Percentiles rank a stretch among this genome's conserved stretches.
These are phyloP conservation scores for Sporothrix mexicana DNA, from an alignment of 2,329 filamentous ascomycete genomes.

Conservation along the genomic window DNA sequence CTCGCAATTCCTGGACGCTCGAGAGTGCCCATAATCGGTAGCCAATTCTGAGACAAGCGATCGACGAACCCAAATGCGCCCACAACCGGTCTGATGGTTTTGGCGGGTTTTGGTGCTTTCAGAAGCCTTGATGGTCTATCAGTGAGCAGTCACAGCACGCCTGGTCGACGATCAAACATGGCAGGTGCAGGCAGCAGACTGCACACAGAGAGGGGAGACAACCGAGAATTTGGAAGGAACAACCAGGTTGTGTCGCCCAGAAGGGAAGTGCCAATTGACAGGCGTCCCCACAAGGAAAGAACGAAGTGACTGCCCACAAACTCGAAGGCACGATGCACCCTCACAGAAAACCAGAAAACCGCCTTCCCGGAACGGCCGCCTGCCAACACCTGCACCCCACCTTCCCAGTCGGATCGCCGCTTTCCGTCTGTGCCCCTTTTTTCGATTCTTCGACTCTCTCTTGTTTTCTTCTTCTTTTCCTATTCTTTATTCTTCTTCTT, in stretches of 20 bases:
- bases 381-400: neutral
- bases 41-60: slow-evolving; percentile 1
- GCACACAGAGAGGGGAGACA: neutral
- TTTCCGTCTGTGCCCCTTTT: slow-evolving; percentile 15
- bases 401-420: slow-evolving; percentile 17
- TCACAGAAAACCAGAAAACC: neutral
- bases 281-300: neutral
- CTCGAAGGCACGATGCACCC: neutral
- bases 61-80: slow-evolving; percentile 1
- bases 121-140: too few species aligned
- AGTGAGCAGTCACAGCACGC: neutral
- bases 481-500: neutral
- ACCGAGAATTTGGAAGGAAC: neutral
- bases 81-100: neutral
- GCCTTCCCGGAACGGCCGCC: slow-evolving; percentile 16
- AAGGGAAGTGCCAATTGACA: neutral
- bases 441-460: neutral
- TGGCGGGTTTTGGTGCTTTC: too few species aligned
- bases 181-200: neutral
- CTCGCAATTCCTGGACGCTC: neutral
- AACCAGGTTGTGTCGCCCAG: neutral
- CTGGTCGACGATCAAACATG: slow-evolving; percentile 23
- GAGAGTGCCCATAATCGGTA: neutral
- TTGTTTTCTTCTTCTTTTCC: neutral
- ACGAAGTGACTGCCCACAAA: neutral